Conservation (phyloP, 140 eudicot genomes). For the Erigeron philadelphicus region DNA sequence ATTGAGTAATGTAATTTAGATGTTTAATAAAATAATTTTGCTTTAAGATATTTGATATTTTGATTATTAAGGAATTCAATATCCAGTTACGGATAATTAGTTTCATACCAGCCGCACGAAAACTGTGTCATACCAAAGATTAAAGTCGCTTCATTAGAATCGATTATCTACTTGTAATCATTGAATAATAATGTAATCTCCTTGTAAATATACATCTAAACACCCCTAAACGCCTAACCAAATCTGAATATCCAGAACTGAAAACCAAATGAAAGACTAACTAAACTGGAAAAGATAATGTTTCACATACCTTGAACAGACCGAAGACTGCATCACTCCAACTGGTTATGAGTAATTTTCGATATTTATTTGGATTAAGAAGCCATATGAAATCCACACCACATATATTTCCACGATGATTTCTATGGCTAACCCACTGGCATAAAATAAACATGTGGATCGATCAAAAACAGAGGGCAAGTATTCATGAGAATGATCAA, state of each 20-base stretch:
- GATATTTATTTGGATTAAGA: conserved; percentile 82
- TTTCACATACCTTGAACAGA: conserved; percentile 67
- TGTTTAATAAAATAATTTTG: too few species aligned
- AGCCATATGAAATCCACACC: conserved; percentile 99
- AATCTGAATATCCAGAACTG: not conserved
- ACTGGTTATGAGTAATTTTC: conserved; percentile 72
- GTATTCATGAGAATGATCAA: not conserved
- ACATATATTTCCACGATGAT: conserved; percentile 94
- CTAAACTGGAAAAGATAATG: not conserved
- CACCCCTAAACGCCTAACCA: not conserved
- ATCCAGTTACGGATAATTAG: not conserved
- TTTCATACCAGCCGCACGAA: not conserved
- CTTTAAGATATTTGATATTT: too few species aligned
- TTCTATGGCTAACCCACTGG: conserved; percentile 98
- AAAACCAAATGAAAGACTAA: not conserved
- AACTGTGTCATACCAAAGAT: not conserved
- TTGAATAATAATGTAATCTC: too few species aligned
- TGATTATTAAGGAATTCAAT: not conserved
- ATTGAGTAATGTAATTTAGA: too few species aligned
- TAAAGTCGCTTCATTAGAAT: too few species aligned
- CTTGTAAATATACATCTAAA: not conserved
- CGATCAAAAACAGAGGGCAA: not conserved
- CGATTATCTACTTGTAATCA: too few species aligned
- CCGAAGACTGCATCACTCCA: conserved; percentile 94
- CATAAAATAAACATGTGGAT: conserved; percentile 15